Base-by-base conservation (phyloP, 805 yeast species). In the Yarrowia osloensis region DNA sequence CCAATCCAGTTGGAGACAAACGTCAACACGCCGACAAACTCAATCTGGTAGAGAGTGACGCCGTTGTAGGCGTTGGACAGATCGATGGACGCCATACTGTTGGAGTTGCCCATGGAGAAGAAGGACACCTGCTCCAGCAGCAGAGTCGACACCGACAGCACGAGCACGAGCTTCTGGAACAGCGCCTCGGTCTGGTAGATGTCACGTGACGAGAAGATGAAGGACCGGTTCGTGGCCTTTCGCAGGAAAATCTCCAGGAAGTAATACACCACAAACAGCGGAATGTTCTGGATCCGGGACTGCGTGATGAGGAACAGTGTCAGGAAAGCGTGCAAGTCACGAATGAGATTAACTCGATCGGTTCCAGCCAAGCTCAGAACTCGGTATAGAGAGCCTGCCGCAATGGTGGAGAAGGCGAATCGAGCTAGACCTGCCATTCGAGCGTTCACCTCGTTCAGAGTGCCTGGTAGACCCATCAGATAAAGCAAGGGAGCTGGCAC, bases 31-130 rank as follows among this genome's bases (percentile, higher is more conserved):
- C 97, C 97, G 4, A 94, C 97, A 2, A 84, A 74, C 8, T 84
- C 71, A 24, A 93, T 83, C 70, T 88, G 85, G 74, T 91, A 95
- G 52, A 85, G 82, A 0, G 85, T 77, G 8, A 93, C 81, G 0
- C 99, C 99, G 74, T 94, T 94, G 76, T 95, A 95, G 0, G 97
- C 93, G 74, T 94, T 93, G 0, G 97, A 86, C 26, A 95, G 81
- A 73, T 94, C 98, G 24, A 95, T 87, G 0, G 98, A 88, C 0
- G 98, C 94, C 71, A 95, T 82, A 44, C 97, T 91, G 74, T 95
- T 95, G 0, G 98, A 92, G 62, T 90, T 91, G 0, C 98, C 98
- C 75, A 89, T 82, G 22, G 90, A 90, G 78, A 90, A 95, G 74
- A 94, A 95, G 0, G 92, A 79, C 47, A 91, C 79, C 71, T 91